A percentile compares a stretch with the other conserved stretches of the same genome.
phyloP scores from a whole-genome alignment of 768 basidiomycete species.

The Kondoa subrosea region DNA sequence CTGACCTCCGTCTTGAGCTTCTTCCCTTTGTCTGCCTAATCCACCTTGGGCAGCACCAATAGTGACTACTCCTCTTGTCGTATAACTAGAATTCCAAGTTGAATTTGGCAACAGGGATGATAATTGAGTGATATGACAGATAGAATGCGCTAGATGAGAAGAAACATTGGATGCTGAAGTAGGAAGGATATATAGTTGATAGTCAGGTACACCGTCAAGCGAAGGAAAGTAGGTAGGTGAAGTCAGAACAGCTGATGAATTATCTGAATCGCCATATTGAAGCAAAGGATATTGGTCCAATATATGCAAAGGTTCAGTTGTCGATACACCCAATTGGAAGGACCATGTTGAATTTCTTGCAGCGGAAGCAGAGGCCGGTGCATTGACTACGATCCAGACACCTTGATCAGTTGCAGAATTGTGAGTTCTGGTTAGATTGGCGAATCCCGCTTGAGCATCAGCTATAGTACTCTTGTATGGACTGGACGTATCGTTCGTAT shows the following conservation, averaged over 20 bases:
- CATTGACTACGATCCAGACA: slow-evolving; percentile 17
- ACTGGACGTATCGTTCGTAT: not conserved
- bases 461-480: not conserved
- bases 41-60: slow-evolving; percentile 9
- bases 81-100: not conserved
- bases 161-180: not conserved
- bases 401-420: not conserved
- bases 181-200: slow-evolving; percentile 12
- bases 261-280: slow-evolving; percentile 21
- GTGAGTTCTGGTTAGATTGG: slow-evolving; percentile 8
- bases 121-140: not conserved
- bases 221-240: slow-evolving; percentile 16
- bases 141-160: not conserved
- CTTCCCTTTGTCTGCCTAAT: slow-evolving; percentile 2
- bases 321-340: slow-evolving; percentile 21
- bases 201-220: slow-evolving; percentile 4
- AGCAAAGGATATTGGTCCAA: slow-evolving; percentile 12
- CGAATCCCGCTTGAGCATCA: slow-evolving; percentile 9
- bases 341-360: slow-evolving; percentile 3
- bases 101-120: not conserved
- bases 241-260: slow-evolving; percentile 20
- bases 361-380: slow-evolving; percentile 8
- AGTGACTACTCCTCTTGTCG: slow-evolving; percentile 13
- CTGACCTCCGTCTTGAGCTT: slow-evolving; percentile 39
- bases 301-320: slow-evolving; percentile 9